Evolutionary conservation across 768 basidiomycete species (phyloP).

Genomic region (Suillus decipiens): DNA sequence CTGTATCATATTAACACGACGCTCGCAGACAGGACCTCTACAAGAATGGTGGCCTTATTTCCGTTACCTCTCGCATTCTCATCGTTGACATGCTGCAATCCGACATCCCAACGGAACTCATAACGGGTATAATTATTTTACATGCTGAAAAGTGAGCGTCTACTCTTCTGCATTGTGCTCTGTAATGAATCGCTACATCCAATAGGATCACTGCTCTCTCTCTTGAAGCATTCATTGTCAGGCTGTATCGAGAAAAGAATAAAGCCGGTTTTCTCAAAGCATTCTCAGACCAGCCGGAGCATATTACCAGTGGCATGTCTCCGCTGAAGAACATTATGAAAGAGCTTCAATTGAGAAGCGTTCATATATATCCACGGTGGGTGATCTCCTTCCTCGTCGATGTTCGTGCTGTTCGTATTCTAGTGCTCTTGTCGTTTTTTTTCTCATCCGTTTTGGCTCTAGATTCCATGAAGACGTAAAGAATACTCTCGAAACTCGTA

Average conservation of each 20-base stretch:
- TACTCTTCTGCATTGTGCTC: not conserved
- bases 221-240: slow-evolving; percentile 90
- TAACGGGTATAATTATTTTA: slow-evolving; percentile 87
- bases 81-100: slow-evolving; percentile 92
- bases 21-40: slow-evolving; percentile 78
- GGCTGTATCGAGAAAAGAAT: slow-evolving; percentile 90
- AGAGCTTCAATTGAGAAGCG: slow-evolving; percentile 85
- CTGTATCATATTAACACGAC: slow-evolving; percentile 7
- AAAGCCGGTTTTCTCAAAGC: slow-evolving; percentile 91
- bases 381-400: slow-evolving; percentile 7
- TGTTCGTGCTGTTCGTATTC: not conserved
- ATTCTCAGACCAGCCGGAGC: slow-evolving; percentile 95
- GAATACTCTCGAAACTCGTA: slow-evolving; percentile 74
- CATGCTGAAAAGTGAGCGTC: slow-evolving; percentile 82
- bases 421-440: not conserved
- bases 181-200: not conserved
- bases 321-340: slow-evolving; percentile 93
- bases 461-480: slow-evolving; percentile 94
- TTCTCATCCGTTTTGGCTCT: not conserved
- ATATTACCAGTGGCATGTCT: slow-evolving; percentile 89
- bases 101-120: slow-evolving; percentile 80
- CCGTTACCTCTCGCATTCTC: slow-evolving; percentile 91
- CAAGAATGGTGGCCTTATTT: slow-evolving; percentile 84
- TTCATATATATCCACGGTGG: slow-evolving; percentile 91
- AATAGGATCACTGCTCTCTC: slow-evolving; percentile 80